These are phyloP conservation scores for Talaromyces marneffei DNA, from an alignment of 2,329 filamentous ascomycete species.

Conservation along the genomic window DNA sequence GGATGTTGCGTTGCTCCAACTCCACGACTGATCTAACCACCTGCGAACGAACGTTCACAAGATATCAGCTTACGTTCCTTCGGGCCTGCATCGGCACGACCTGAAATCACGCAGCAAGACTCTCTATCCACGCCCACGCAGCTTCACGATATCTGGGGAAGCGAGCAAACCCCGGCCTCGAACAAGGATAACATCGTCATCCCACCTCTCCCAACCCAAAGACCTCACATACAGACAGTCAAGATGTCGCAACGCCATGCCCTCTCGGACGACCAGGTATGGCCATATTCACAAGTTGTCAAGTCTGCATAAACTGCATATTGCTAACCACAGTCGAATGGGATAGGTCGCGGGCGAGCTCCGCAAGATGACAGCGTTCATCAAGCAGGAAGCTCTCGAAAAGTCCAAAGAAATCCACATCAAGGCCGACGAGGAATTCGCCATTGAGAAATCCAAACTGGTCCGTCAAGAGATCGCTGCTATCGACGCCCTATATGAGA, in stretches of 20 bases:
- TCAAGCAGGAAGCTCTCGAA: conserved; percentile 95
- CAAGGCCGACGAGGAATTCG: conserved; percentile 98
- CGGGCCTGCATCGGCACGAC: not conserved
- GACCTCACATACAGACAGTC: conserved; percentile 31
- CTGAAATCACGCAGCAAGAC: not conserved
- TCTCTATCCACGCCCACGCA: not conserved
- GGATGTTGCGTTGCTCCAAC: too few species aligned
- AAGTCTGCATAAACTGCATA: not conserved
- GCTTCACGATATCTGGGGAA: not conserved
- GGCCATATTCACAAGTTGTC: conserved; percentile 14
- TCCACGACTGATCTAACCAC: not conserved
- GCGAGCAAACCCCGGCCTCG: not conserved
- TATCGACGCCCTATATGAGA: conserved; percentile 91
- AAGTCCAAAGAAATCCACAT: conserved; percentile 96
- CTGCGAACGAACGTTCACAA: not conserved
- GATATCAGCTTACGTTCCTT: not conserved
- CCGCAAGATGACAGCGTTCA: conserved; percentile 99
- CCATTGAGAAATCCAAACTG: conserved; percentile 97
- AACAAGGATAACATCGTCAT: conserved; percentile 11
- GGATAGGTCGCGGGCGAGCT: conserved; percentile 89
- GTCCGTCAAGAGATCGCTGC: conserved; percentile 89
- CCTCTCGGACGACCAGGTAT: conserved; percentile 95
- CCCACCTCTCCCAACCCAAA: conserved; percentile 19
- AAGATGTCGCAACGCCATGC: conserved; percentile 89
- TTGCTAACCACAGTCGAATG: conserved; percentile 17